A percentile compares a stretch with the other conserved stretches of the same genome.
These are phyloP conservation scores for Hymenoscyphus repandus DNA, from an alignment of 2,329 filamentous ascomycete species.

Conservation along the genomic window DNA sequence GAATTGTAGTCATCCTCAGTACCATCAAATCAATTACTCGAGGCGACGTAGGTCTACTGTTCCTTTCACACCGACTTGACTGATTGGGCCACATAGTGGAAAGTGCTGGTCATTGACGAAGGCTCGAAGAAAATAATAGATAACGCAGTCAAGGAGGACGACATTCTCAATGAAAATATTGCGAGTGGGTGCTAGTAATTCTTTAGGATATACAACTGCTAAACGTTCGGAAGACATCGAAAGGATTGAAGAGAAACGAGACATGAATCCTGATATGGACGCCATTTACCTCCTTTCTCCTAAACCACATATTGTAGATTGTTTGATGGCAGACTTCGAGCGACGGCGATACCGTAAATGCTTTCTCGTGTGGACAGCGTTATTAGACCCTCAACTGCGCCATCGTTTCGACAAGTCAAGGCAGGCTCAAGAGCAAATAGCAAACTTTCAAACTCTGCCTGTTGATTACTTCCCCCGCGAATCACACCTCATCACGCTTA, in stretches of 20 bases:
- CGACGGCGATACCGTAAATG: slow-evolving; percentile 72
- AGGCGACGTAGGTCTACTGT: slow-evolving; percentile 61
- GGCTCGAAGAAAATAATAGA: slow-evolving; percentile 79
- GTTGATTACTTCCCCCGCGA: slow-evolving; percentile 89
- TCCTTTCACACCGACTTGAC: slow-evolving; percentile 1
- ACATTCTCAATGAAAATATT: slow-evolving; percentile 94
- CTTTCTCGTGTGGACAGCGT: slow-evolving; percentile 79
- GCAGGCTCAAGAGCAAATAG: slow-evolving; percentile 66
- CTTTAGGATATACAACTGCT: slow-evolving; percentile 2
- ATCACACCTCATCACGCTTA: slow-evolving; percentile 84
- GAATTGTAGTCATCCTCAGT: slow-evolving; percentile 58
- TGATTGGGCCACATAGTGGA: slow-evolving; percentile 62
- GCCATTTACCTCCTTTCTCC: slow-evolving; percentile 90
- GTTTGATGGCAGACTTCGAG: slow-evolving; percentile 88
- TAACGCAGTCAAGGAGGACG: slow-evolving; percentile 89
- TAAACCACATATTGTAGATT: slow-evolving; percentile 83
- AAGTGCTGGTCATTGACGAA: slow-evolving; percentile 87
- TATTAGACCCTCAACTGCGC: slow-evolving; percentile 65
- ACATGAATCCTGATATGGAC: slow-evolving; percentile 83
- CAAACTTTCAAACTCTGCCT: slow-evolving; percentile 75
- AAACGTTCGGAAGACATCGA: slow-evolving; percentile 68
- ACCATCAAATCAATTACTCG: slow-evolving; percentile 73
- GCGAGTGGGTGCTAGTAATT: slow-evolving; percentile 57
- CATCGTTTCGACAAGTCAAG: slow-evolving; percentile 69
- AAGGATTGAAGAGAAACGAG: slow-evolving; percentile 80